These are phyloP conservation scores for Chaetomium cochliodes DNA, from an alignment of 495 filamentous ascomycete genomes.

Conservation along the genomic window DNA sequence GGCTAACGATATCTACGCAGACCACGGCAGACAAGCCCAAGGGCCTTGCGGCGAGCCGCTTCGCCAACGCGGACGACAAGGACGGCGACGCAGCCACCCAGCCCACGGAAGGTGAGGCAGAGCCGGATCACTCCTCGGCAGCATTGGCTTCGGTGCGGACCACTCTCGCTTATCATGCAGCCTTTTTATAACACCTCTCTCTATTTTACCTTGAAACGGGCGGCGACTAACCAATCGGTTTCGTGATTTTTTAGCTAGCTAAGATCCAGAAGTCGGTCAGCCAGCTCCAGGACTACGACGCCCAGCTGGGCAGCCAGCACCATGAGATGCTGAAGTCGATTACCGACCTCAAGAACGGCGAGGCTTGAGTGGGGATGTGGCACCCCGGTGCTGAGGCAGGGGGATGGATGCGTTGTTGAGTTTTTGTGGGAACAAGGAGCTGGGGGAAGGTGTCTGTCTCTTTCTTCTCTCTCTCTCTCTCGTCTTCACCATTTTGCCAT, in stretches of 20 bases:
- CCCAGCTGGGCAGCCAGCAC: constrained; percentile 50
- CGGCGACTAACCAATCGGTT: background rate
- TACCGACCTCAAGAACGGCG: constrained; percentile 33
- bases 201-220: background rate
- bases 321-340: constrained; percentile 45
- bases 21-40: constrained; percentile 37
- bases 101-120: constrained; percentile 52
- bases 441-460: background rate
- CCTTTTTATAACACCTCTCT: constrained; percentile 9
- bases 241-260: constrained; percentile 45
- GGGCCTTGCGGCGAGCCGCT: constrained; percentile 48
- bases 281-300: constrained; percentile 48
- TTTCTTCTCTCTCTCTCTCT: background rate
- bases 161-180: constrained; percentile 30
- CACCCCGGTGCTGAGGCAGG: background rate
- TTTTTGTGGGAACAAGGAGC: constrained; percentile 1
- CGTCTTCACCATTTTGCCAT: constrained; percentile 7
- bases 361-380: background rate
- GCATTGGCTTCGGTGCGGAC: constrained; percentile 58
- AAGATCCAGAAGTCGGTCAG: constrained; percentile 46
- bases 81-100: constrained; percentile 27
- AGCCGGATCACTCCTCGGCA: constrained; percentile 53
- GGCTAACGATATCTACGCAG: constrained; percentile 19
- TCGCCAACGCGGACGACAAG: constrained; percentile 36
- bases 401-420: background rate